phyloP scores from a whole-genome alignment of 2,329 filamentous ascomycete species.

The Neoascochyta sp. region DNA sequence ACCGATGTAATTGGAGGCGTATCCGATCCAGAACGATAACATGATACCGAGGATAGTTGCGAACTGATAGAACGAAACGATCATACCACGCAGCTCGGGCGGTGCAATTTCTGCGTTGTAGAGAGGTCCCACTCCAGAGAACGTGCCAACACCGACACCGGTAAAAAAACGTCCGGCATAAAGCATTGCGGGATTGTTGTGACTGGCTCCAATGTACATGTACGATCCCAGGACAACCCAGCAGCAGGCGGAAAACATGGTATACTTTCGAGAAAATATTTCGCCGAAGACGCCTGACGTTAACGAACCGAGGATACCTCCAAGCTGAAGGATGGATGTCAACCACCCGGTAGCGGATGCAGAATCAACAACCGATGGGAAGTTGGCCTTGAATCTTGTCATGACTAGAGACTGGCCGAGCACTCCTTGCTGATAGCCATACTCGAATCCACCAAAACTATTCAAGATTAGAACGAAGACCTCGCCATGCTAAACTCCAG shows the following conservation, averaged over 20 bases:
- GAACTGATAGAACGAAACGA: constrained; percentile 31
- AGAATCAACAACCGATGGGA: constrained; percentile 48
- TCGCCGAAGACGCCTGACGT: constrained; percentile 49
- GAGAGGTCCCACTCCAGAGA: constrained; percentile 45
- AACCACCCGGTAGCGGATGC: constrained; percentile 51
- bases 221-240: constrained; percentile 43
- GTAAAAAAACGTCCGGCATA: constrained; percentile 52
- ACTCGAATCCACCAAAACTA: constrained; percentile 52
- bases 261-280: constrained; percentile 51
- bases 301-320: constrained; percentile 50
- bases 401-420: constrained; percentile 54
- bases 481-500: background rate
- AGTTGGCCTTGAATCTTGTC: constrained; percentile 49
- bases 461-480: background rate
- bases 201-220: constrained; percentile 44
- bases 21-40: constrained; percentile 33
- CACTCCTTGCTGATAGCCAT: constrained; percentile 56
- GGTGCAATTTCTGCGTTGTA: constrained; percentile 45
- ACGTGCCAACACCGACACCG: constrained; percentile 49
- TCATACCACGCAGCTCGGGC: constrained; percentile 25
- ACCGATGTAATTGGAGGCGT: constrained; percentile 37
- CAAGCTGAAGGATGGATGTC: constrained; percentile 51
- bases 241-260: constrained; percentile 49
- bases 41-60: constrained; percentile 31
- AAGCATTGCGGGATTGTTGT: constrained; percentile 41